Percentiles rank a stretch among this genome's conserved stretches.
Evolutionary conservation across 2,329 filamentous ascomycete species (phyloP).

Genomic region (Tympanopsis confertula): DNA sequence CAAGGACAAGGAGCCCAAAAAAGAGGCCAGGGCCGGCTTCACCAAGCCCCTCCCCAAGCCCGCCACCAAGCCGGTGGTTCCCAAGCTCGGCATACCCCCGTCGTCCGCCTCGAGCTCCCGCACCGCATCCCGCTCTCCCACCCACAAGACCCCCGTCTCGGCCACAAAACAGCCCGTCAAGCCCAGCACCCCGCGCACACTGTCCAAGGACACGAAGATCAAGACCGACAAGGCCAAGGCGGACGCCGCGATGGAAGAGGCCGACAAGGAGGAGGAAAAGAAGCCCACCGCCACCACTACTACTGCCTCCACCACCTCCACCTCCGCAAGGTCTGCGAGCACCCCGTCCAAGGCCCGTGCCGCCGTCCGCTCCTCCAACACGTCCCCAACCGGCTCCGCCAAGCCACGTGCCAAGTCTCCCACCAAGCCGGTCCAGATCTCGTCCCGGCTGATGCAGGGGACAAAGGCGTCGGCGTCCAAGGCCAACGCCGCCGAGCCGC

Average conservation of each 20-base stretch:
- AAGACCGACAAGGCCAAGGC: constrained; percentile 20
- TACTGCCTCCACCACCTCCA: constrained; percentile 10
- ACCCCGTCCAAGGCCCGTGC: constrained; percentile 27
- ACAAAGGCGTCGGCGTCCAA: constrained; percentile 49
- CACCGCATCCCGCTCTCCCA: constrained; percentile 5
- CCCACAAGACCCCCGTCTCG: constrained; percentile 15
- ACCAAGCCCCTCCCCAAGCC: constrained; percentile 12
- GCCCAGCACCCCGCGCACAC: constrained; percentile 23
- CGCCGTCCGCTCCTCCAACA: constrained; percentile 24
- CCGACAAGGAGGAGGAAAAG: constrained; percentile 13
- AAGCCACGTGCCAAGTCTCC: constrained; percentile 57
- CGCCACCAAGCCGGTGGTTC: constrained; percentile 12
- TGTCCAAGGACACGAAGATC: constrained; percentile 20
- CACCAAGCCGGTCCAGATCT: constrained; percentile 55
- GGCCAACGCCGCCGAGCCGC: no score
- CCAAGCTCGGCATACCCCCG: constrained; percentile 6
- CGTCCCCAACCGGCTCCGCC: constrained; percentile 27
- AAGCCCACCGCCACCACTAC: constrained; percentile 14
- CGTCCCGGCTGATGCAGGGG: constrained; percentile 56
- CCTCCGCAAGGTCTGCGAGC: constrained; percentile 18
- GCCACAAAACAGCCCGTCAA: constrained; percentile 19
- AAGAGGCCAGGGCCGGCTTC: no score
- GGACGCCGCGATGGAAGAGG: constrained; percentile 13
- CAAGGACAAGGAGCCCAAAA: neutral
- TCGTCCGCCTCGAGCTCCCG: neutral